Conservation (phyloP, 768 basidiomycete species). For the Russula dissimulans region DNA sequence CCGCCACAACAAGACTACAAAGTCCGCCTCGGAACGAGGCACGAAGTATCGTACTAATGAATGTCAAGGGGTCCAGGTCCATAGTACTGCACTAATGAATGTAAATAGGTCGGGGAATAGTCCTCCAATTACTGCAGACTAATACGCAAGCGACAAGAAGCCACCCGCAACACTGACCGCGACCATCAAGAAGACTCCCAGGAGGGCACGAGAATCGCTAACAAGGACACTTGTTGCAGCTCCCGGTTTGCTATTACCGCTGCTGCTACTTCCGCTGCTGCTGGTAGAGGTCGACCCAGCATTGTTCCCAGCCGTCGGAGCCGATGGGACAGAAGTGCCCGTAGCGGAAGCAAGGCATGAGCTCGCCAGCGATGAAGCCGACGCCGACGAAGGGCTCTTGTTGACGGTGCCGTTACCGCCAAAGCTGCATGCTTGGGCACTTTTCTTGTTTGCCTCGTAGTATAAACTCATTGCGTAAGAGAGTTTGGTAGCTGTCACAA, state of each 20-base stretch:
- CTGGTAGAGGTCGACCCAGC: neutral
- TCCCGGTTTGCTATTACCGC: constrained; percentile 17
- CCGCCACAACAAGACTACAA: neutral
- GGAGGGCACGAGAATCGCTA: constrained; percentile 28
- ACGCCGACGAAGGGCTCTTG: constrained; percentile 37
- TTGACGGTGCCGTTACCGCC: constrained; percentile 78
- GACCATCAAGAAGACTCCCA: constrained; percentile 30
- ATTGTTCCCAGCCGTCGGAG: constrained; percentile 25
- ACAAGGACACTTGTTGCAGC: constrained; percentile 23
- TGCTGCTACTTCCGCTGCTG: constrained; percentile 24
- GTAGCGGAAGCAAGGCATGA: constrained; percentile 59
- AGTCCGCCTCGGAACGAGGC: neutral
- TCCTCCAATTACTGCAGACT: neutral
- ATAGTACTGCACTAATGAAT: neutral
- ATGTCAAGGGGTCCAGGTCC: too few relatives aligned
- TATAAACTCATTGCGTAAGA: constrained; percentile 77
- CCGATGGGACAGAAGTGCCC: constrained; percentile 55
- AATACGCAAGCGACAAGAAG: constrained; percentile 35
- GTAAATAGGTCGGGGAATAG: neutral
- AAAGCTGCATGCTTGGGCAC: constrained; percentile 67
- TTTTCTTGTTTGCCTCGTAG: constrained; percentile 47
- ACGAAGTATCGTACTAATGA: neutral
- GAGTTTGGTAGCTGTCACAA: constrained; percentile 54
- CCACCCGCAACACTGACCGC: constrained; percentile 34
- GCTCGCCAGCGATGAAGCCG: constrained; percentile 46